phyloP scores from a whole-genome alignment of 768 basidiomycete species.

The Arthromyces matolae region DNA sequence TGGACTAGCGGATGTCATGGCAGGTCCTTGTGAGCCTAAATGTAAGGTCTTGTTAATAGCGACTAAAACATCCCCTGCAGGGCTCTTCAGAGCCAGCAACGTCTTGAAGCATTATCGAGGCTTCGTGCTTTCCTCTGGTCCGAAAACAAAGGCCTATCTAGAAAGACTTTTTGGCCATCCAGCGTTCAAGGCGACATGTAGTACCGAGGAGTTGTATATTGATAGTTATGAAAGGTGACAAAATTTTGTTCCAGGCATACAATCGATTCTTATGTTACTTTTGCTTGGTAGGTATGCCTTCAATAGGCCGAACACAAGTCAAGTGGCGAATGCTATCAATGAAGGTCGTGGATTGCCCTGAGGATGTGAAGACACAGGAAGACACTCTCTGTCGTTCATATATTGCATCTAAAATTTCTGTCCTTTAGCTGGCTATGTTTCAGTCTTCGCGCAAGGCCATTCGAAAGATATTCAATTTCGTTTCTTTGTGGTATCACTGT shows the following conservation, averaged over 20 bases:
- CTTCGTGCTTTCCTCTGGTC: slow-evolving; percentile 50
- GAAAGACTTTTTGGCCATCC: slow-evolving; percentile 54
- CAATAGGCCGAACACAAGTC: slow-evolving; percentile 65
- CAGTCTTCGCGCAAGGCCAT: no score
- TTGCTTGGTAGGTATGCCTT: neutral
- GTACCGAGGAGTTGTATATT: slow-evolving; percentile 60
- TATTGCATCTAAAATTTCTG: no score
- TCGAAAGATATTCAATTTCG: no score
- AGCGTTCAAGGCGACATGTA: slow-evolving; percentile 64
- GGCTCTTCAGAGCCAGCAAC: slow-evolving; percentile 63
- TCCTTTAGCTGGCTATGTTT: no score
- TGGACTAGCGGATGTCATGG: slow-evolving; percentile 65
- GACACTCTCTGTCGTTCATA: no score
- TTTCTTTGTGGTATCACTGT: no score
- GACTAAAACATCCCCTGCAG: slow-evolving; percentile 28
- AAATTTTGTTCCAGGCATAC: neutral
- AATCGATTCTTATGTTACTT: neutral
- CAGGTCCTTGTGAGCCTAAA: slow-evolving; percentile 56
- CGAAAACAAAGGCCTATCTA: slow-evolving; percentile 51
- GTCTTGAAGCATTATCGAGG: slow-evolving; percentile 67
- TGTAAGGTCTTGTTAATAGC: neutral
- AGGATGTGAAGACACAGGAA: no score
- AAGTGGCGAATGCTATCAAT: slow-evolving; percentile 74
- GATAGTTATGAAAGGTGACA: slow-evolving; percentile 67
- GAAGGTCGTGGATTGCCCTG: slow-evolving; percentile 59